phyloP scores from a whole-genome alignment of 2,329 filamentous ascomycete genomes.

The Exophiala sp. region DNA sequence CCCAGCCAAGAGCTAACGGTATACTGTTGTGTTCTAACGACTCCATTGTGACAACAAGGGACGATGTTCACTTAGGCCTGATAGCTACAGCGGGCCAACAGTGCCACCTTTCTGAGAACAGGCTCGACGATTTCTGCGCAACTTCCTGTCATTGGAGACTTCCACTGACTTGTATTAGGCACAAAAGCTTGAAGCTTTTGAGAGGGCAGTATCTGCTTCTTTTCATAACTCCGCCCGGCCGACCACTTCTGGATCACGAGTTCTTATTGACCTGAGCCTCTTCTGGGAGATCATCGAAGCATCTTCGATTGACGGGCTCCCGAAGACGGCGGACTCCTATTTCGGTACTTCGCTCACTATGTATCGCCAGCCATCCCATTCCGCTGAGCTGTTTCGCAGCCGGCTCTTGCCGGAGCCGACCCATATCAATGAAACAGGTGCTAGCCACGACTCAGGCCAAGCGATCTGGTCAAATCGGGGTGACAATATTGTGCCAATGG shows the following conservation, averaged over 20 bases:
- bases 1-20: no score
- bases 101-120: no score
- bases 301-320: slow-evolving; percentile 39
- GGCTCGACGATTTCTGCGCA: no score
- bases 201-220: slow-evolving; percentile 44
- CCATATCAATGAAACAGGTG: slow-evolving; percentile 32
- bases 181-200: slow-evolving; percentile 41
- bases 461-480: slow-evolving; percentile 15
- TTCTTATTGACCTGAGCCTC: slow-evolving; percentile 45
- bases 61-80: no score
- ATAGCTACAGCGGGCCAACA: no score
- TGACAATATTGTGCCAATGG: neutral
- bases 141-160: no score
- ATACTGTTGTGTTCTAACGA: no score
- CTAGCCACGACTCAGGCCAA: slow-evolving; percentile 9
- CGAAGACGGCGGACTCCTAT: slow-evolving; percentile 36
- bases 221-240: slow-evolving; percentile 38
- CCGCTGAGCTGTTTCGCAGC: slow-evolving; percentile 43
- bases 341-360: slow-evolving; percentile 42
- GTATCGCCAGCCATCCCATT: slow-evolving; percentile 23
- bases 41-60: no score
- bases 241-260: slow-evolving; percentile 27
- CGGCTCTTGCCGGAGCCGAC: slow-evolving; percentile 44
- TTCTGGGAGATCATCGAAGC: slow-evolving; percentile 52
- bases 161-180: slow-evolving; percentile 32